Evolutionary conservation across 306 rosid genomes (phyloP), one percentile per base, ranked within the genome.

Genomic region (Medicago arabica): DNA sequence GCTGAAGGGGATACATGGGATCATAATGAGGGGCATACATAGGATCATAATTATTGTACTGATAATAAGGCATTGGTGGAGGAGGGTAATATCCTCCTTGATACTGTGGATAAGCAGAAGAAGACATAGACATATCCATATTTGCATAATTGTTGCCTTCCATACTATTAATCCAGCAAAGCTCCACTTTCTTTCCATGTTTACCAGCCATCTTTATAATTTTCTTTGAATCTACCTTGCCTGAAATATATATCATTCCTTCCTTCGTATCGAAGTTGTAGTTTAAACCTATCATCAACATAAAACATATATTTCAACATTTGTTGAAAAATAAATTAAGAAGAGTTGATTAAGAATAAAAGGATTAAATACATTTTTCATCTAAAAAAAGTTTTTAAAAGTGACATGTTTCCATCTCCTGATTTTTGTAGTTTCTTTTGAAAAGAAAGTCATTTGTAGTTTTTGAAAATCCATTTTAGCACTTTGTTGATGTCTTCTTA

Each of bases 211-310:
- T 67, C n/a, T 14, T 72, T 18, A 80, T 5, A 19, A 74, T 57
- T 6, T 21, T 80, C 0, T 47, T 54, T 1, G 83, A 74, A 21
- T 80, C 79, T 8, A 74, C 46, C 18, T 59, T 80, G 1, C 83
- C 79, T 57, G 75, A 74, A 7, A 80, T 58, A 43, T 58, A 74
- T 34, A 73, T 59, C 64, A 73, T 74, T 57, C 79, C 79, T 73
- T 73, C 44, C 8, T 80, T 53, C 14, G 23, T 67, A 46, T 73
- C 75, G 70, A 67, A 74, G 12, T 46, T 59, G 53, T 80, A 74
- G 34, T 58, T 74, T 13, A 80, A 34, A 8, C 75, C 83, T 74
- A 46, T 5, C 23, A 54, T 31, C 38, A 51, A 18, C 11, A 69
- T 2, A 28, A 8, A 60, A 31, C 6, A 55, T 55, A 55, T 18